Conservation (phyloP, 1,139 yeast species). For the Debaryomyces nepalensis region DNA sequence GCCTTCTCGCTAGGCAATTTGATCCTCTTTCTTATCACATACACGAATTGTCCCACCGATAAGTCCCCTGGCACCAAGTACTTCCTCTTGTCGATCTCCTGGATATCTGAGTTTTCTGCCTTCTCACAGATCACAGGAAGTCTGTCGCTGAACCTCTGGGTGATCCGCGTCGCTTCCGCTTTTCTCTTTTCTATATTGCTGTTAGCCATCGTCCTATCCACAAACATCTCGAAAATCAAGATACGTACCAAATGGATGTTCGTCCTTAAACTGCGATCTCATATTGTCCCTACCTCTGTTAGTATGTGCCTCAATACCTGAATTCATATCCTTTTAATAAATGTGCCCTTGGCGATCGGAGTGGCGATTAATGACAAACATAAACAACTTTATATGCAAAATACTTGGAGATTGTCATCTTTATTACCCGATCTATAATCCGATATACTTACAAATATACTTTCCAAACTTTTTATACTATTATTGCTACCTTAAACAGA, state of each 20-base stretch:
- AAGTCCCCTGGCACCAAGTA: constrained; percentile 95
- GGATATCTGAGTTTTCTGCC: constrained; percentile 95
- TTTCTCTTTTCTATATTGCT: constrained; percentile 75
- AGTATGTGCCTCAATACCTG: neutral
- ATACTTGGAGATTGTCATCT: neutral
- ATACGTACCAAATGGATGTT: constrained; percentile 79
- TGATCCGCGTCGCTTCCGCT: constrained; percentile 92
- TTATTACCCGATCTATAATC: neutral
- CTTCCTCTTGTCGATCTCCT: constrained; percentile 95
- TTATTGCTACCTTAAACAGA: neutral
- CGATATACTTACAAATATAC: constrained; percentile 5
- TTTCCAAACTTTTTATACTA: neutral
- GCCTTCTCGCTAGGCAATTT: constrained; percentile 97
- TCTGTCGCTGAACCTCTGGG: constrained; percentile 86
- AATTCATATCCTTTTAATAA: neutral
- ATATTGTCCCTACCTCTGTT: constrained; percentile 32
- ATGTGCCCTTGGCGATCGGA: neutral
- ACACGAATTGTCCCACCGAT: constrained; percentile 97
- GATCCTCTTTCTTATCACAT: constrained; percentile 94
- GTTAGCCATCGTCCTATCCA: constrained; percentile 29
- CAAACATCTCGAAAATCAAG: neutral
- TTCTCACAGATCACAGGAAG: constrained; percentile 97
- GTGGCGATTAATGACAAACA: constrained; percentile 10
- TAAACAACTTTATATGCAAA: neutral
- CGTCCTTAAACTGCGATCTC: constrained; percentile 95